Evolutionary conservation across 129 eudicot genomes (phyloP).

Genomic region (Mikania micrantha): DNA sequence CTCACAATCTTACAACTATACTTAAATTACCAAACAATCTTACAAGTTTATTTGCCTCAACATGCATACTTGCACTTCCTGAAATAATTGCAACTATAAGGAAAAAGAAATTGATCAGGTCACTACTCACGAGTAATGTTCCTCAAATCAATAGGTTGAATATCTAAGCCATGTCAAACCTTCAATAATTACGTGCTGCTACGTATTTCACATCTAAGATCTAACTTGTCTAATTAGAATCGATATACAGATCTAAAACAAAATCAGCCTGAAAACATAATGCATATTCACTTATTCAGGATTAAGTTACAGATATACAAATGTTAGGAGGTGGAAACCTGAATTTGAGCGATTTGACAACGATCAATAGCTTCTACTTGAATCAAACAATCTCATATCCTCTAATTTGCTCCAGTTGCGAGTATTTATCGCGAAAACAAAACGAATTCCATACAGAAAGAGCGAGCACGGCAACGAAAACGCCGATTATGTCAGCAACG

Average conservation of each 20-base stretch:
- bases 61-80: neutral
- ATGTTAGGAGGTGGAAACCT: slow-evolving; percentile 5
- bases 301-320: neutral
- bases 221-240: neutral
- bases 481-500: slow-evolving; percentile 68
- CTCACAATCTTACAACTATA: too few relatives aligned
- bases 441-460: slow-evolving; percentile 28
- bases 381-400: slow-evolving; percentile 51
- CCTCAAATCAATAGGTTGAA: neutral
- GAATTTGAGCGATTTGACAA: too few relatives aligned
- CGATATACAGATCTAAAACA: neutral
- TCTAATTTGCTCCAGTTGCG: slow-evolving; percentile 14
- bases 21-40: neutral
- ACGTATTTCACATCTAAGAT: neutral
- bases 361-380: too few relatives aligned
- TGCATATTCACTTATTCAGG: slow-evolving; percentile 4
- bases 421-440: slow-evolving; percentile 12
- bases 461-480: slow-evolving; percentile 42
- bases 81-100: neutral
- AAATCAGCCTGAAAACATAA: neutral
- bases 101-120: neutral
- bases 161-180: neutral
- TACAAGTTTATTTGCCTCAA: neutral
- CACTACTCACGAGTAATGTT: neutral
- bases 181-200: neutral